phyloP scores from a whole-genome alignment of 352 stramenopile species.

The Pythium volutum region DNA sequence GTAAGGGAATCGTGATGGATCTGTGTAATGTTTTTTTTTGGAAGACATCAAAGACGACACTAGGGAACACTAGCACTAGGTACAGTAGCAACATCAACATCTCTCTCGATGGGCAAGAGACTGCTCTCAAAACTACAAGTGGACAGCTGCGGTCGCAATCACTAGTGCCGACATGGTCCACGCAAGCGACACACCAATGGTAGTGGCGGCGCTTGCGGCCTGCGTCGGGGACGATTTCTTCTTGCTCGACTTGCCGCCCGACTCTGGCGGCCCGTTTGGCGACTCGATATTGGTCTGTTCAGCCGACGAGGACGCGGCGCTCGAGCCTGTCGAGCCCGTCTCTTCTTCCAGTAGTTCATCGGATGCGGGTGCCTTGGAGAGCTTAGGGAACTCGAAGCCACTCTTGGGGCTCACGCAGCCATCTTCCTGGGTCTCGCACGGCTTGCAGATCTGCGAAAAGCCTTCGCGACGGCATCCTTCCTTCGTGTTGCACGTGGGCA shows the following conservation, averaged over 20 bases:
- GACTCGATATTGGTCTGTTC: conserved; percentile 21
- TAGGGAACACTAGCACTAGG: neutral
- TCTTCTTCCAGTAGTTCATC: conserved; percentile 11
- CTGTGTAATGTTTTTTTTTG: neutral
- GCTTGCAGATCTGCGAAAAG: conserved; percentile 34
- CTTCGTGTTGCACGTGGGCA: conserved; percentile 22
- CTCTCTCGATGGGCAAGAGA: neutral
- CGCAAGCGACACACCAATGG: neutral
- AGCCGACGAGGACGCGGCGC: neutral
- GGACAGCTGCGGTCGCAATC: neutral
- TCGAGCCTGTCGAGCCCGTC: conserved; percentile 9
- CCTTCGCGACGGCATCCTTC: conserved; percentile 34
- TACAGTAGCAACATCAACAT: neutral
- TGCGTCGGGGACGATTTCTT: conserved; percentile 14
- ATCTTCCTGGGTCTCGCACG: conserved; percentile 17
- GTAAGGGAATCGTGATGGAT: neutral
- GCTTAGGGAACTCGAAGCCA: conserved; percentile 21
- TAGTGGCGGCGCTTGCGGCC: neutral
- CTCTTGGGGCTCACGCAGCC: conserved; percentile 9
- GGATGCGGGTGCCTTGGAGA: conserved; percentile 14
- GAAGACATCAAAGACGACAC: neutral
- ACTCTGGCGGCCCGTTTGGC: conserved; percentile 3
- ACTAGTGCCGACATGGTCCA: neutral
- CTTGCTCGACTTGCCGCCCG: conserved; percentile 1
- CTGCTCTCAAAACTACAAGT: neutral